Conservation (phyloP, 352 stramenopile species). For the Pythium aquatile region DNA sequence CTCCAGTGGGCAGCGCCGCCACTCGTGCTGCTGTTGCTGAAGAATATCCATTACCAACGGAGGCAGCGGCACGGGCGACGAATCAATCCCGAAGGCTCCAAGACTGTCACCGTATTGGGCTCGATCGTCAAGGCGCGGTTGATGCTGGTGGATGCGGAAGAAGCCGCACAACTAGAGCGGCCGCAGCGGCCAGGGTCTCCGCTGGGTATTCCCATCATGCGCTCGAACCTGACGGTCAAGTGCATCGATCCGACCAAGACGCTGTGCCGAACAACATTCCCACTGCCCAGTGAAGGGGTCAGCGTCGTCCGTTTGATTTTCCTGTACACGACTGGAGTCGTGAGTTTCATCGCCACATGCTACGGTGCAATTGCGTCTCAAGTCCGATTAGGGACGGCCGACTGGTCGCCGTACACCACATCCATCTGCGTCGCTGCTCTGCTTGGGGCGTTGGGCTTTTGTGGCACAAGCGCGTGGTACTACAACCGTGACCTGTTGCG, state of each 20-base stretch:
- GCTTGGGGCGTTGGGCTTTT: slow-evolving; percentile 18
- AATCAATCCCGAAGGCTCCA: neutral
- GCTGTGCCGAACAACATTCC: neutral
- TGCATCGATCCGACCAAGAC: slow-evolving; percentile 21
- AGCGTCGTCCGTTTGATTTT: neutral
- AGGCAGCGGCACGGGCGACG: neutral
- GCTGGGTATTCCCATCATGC: slow-evolving; percentile 11
- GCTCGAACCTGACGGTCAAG: slow-evolving; percentile 16
- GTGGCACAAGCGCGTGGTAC: slow-evolving; percentile 13
- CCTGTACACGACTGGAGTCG: slow-evolving; percentile 16
- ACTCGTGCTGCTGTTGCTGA: slow-evolving; percentile 26
- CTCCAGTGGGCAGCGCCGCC: slow-evolving; percentile 30
- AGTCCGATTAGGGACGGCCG: neutral
- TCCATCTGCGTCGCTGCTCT: slow-evolving; percentile 17
- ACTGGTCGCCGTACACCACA: neutral
- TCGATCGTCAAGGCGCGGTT: slow-evolving; percentile 24
- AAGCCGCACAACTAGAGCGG: neutral
- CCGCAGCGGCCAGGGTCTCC: neutral
- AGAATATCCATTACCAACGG: slow-evolving; percentile 19
- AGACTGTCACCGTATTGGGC: slow-evolving; percentile 18
- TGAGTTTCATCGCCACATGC: slow-evolving; percentile 20
- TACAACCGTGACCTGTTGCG: slow-evolving; percentile 27
- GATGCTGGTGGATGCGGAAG: slow-evolving; percentile 8
- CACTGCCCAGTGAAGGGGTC: slow-evolving; percentile 7
- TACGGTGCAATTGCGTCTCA: slow-evolving; percentile 22